phyloP scores from a whole-genome alignment of 2,329 filamentous ascomycete genomes.

The Rhexocercosporidium sp. region DNA sequence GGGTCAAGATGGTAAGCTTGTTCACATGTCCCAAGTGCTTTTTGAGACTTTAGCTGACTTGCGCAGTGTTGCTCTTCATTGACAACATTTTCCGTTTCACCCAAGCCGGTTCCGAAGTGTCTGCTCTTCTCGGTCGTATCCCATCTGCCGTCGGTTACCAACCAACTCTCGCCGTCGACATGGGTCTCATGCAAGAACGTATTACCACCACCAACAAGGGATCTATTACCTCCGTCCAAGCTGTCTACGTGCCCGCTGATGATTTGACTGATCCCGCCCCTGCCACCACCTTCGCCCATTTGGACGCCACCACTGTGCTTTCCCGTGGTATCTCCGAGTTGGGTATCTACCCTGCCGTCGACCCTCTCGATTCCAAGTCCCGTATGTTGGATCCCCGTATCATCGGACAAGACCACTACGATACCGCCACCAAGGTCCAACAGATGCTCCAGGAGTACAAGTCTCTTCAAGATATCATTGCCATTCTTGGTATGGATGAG shows the following conservation, averaged over 20 bases:
- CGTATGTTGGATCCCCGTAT: slow-evolving; percentile 99
- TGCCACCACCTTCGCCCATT: slow-evolving; percentile 98
- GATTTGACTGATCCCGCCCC: slow-evolving; percentile 99
- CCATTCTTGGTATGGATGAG: slow-evolving; percentile 99
- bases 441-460: slow-evolving; percentile 99
- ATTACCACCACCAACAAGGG: slow-evolving; percentile 99
- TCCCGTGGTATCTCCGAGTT: slow-evolving; percentile 99
- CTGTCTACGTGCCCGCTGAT: slow-evolving; percentile 99
- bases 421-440: slow-evolving; percentile 92
- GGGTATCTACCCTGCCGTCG: slow-evolving; percentile 99
- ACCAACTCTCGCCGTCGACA: slow-evolving; percentile 96
- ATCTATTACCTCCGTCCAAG: slow-evolving; percentile 99
- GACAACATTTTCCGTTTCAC: slow-evolving; percentile 99
- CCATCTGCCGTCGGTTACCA: slow-evolving; percentile 99
- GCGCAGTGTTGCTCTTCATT: slow-evolving; percentile 92
- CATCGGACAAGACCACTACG: slow-evolving; percentile 97
- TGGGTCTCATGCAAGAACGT: slow-evolving; percentile 99
- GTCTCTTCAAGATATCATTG: slow-evolving; percentile 99
- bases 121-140: slow-evolving; percentile 98
- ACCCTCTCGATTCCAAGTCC: slow-evolving; percentile 99
- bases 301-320: slow-evolving; percentile 99
- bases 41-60: slow-evolving; percentile 35
- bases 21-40: neutral
- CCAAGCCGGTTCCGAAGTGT: slow-evolving; percentile 99
- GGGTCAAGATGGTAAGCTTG: slow-evolving; percentile 80